Conservation (phyloP, 2,329 filamentous ascomycete genomes). For the Domatiomyces catenatus region DNA sequence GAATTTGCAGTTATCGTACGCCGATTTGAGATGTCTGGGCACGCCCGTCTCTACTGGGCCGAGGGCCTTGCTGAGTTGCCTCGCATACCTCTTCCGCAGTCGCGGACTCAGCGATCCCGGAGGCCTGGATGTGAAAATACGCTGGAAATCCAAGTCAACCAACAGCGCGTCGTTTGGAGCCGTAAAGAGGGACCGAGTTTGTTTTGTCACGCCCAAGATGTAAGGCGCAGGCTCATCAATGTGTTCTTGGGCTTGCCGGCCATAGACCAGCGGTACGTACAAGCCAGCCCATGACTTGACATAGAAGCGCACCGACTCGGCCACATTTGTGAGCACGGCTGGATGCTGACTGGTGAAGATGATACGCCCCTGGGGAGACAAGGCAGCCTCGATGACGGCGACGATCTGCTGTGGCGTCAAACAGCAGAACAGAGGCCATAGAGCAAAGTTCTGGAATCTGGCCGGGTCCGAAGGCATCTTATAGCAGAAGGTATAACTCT, state of each 20-base stretch:
- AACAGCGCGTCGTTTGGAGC: conserved; percentile 84
- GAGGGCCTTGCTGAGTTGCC: conserved; percentile 72
- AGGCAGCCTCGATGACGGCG: conserved; percentile 83
- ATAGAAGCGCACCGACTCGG: conserved; percentile 81
- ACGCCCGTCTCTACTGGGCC: conserved; percentile 84
- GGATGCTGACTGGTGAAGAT: conserved; percentile 96
- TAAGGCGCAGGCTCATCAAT: conserved; percentile 93
- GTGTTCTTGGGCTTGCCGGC: conserved; percentile 81
- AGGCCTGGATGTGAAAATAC: conserved; percentile 87
- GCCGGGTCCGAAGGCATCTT: conserved; percentile 96
- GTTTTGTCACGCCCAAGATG: conserved; percentile 85
- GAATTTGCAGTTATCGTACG: conserved; percentile 88
- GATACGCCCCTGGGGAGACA: conserved; percentile 86
- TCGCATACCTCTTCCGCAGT: conserved; percentile 91
- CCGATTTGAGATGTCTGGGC: conserved; percentile 77
- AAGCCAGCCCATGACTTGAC: conserved; percentile 97
- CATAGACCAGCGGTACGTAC: conserved; percentile 90
- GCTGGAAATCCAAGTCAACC: conserved; percentile 88
- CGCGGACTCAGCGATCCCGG: conserved; percentile 65
- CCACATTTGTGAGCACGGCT: conserved; percentile 89
- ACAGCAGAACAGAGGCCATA: conserved; percentile 95
- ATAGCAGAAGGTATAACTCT: conserved; percentile 95
- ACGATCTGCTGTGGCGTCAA: conserved; percentile 95
- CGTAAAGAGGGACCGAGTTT: conserved; percentile 85
- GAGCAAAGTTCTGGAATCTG: conserved; percentile 94